A percentile compares a stretch with the other conserved stretches of the same genome.
Conservation (phyloP, 345 rosid genomes). For the Linum trigynum region DNA sequence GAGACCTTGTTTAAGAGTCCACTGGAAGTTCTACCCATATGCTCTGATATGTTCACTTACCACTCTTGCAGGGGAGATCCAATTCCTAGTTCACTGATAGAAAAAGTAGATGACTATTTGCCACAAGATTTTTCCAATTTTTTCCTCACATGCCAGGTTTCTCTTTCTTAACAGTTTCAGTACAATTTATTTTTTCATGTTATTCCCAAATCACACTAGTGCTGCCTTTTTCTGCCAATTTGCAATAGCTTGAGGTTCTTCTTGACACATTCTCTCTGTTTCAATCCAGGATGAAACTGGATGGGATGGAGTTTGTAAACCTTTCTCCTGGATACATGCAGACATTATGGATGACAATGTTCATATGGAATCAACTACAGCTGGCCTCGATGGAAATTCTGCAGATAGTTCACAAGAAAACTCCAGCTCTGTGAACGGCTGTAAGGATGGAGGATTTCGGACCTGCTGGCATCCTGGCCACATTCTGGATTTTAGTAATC, state of each 20-base stretch:
- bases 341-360: constrained; percentile 94
- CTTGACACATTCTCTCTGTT: constrained; percentile 12
- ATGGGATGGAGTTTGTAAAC: constrained; percentile 29
- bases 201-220: no score
- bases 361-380: constrained; percentile 49
- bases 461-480: constrained; percentile 64
- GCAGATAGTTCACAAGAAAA: constrained; percentile 9
- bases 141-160: constrained; percentile 47
- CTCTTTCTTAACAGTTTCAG: constrained; percentile 7
- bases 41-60: constrained; percentile 15
- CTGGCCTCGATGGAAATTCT: constrained; percentile 15
- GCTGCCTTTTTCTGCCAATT: no score
- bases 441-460: constrained; percentile 17
- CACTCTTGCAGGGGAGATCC: constrained; percentile 69
- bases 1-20: not conserved
- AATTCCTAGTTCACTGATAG: constrained; percentile 51
- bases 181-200: not conserved
- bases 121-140: constrained; percentile 57
- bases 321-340: constrained; percentile 78
- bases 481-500: constrained; percentile 77
- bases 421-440: constrained; percentile 21
- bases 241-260: constrained; percentile 1
- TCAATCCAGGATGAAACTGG: constrained; percentile 40
- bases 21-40: not conserved
- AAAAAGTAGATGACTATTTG: constrained; percentile 61